Evolutionary conservation across 2,329 filamentous ascomycete genomes (phyloP).

Genomic region (Domatiomyces globalis): DNA sequence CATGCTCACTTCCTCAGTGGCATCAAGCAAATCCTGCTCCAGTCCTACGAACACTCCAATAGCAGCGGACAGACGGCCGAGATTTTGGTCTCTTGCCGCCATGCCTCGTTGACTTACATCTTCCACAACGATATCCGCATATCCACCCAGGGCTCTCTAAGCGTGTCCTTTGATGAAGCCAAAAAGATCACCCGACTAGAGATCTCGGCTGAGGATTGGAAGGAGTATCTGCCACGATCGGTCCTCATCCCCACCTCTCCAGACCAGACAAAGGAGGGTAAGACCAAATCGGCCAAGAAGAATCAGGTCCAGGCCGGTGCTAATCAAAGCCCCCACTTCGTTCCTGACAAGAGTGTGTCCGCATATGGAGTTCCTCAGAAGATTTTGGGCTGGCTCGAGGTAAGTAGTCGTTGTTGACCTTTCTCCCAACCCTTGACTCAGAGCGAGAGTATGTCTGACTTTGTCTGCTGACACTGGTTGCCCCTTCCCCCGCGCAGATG

Average conservation of each 20-base stretch:
- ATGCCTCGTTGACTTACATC: slow-evolving; percentile 75
- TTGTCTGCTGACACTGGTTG: too few species aligned
- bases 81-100: slow-evolving; percentile 60
- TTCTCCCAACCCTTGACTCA: too few species aligned
- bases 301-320: slow-evolving; percentile 9
- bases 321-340: slow-evolving; percentile 24
- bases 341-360: slow-evolving; percentile 28
- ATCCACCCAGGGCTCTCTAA: slow-evolving; percentile 62
- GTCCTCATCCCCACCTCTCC: slow-evolving; percentile 28
- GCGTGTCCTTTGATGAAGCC: slow-evolving; percentile 62
- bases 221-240: slow-evolving; percentile 67
- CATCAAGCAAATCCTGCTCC: slow-evolving; percentile 70
- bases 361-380: slow-evolving; percentile 31
- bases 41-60: slow-evolving; percentile 56
- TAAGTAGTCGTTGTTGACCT: too few species aligned
- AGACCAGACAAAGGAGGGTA: slow-evolving; percentile 38
- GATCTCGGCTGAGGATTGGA: slow-evolving; percentile 60
- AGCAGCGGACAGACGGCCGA: slow-evolving; percentile 46
- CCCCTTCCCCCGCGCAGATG: slow-evolving; percentile 41
- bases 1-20: slow-evolving; percentile 78
- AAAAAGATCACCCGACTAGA: slow-evolving; percentile 77
- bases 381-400: neutral
- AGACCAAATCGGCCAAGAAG: slow-evolving; percentile 45
- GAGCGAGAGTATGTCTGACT: neutral
- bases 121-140: slow-evolving; percentile 74